Conservation (phyloP, 805 yeast genomes). For the Kuraishia piskuri region DNA sequence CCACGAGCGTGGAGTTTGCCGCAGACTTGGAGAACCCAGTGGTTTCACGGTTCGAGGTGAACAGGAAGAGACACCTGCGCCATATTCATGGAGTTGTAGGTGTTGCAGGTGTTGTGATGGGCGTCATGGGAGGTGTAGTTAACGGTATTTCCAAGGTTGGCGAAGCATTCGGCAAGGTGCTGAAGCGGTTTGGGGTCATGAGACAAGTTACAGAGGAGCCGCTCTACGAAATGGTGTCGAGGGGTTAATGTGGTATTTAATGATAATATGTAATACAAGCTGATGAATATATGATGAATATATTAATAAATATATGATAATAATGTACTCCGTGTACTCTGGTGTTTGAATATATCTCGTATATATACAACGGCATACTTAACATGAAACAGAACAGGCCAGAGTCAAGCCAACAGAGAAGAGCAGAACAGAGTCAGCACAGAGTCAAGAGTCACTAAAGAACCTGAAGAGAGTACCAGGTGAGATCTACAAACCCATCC, state of each 20-base stretch:
- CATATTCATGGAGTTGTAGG: background rate
- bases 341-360: too few species aligned
- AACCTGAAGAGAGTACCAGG: too few species aligned
- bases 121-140: background rate
- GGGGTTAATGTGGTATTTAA: background rate
- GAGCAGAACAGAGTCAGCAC: too few species aligned
- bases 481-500: too few species aligned
- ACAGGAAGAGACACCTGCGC: background rate
- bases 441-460: too few species aligned
- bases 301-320: too few species aligned
- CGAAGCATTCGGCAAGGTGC: background rate
- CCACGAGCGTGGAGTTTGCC: background rate
- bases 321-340: too few species aligned
- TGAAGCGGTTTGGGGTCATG: background rate
- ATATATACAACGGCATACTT: too few species aligned
- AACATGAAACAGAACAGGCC: too few species aligned
- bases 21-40: constrained; percentile 1
- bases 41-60: background rate
- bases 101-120: background rate
- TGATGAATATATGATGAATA: too few species aligned
- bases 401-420: too few species aligned
- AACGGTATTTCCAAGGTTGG: background rate
- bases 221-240: background rate
- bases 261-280: too few species aligned
- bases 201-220: background rate